These are phyloP conservation scores for Suillus tomentosus DNA, from an alignment of 768 basidiomycete genomes.

Conservation along the genomic window DNA sequence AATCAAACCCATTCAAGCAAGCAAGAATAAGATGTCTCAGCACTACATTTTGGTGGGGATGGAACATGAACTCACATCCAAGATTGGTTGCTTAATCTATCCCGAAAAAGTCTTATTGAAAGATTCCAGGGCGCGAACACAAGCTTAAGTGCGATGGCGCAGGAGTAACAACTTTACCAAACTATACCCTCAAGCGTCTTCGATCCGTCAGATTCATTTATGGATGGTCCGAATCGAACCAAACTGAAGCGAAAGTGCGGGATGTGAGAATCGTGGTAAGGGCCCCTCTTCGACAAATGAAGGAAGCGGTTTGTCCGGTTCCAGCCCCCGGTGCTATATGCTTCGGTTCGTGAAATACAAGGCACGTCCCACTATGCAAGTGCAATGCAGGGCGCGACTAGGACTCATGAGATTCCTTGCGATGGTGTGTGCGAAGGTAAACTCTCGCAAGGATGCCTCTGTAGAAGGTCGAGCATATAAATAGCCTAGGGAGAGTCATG, in stretches of 20 bases:
- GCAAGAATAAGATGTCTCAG: constrained; percentile 14
- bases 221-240: neutral
- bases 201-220: constrained; percentile 13
- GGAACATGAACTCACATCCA: constrained; percentile 16
- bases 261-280: neutral
- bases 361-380: neutral
- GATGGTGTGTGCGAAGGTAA: neutral
- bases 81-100: constrained; percentile 32
- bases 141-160: constrained; percentile 15
- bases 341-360: neutral
- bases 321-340: neutral
- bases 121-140: constrained; percentile 23
- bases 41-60: constrained; percentile 8
- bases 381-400: neutral
- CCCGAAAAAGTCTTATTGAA: constrained; percentile 36
- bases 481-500: constrained; percentile 5
- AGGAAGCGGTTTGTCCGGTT: neutral
- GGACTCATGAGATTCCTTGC: neutral
- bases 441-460: neutral
- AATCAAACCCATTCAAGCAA: constrained; percentile 15
- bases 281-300: neutral
- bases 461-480: constrained; percentile 2
- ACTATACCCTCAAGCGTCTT: constrained; percentile 22
- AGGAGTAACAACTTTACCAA: constrained; percentile 28
- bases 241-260: constrained; percentile 6